These are phyloP conservation scores for Thalassiosira livingstoniorum DNA, from an alignment of 352 stramenopile genomes.

Conservation along the genomic window DNA sequence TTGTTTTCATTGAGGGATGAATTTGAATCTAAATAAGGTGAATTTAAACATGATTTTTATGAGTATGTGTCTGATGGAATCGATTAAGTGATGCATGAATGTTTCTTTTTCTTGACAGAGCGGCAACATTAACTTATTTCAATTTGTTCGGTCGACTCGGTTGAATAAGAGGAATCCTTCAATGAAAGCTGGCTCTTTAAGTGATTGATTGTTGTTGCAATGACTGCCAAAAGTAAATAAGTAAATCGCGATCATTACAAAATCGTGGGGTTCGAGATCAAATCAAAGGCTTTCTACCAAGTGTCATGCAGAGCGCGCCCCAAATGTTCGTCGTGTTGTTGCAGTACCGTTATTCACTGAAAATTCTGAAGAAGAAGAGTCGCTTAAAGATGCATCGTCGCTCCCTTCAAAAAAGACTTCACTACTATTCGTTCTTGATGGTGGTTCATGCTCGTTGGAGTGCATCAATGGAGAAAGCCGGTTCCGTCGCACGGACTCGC, in stretches of 20 bases:
- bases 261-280: background rate
- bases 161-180: no score
- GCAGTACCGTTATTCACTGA: background rate
- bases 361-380: background rate
- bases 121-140: no score
- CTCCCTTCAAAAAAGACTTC: no score
- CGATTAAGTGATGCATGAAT: background rate
- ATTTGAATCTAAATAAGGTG: background rate
- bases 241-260: background rate
- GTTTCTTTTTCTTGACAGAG: background rate
- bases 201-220: background rate
- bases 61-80: background rate
- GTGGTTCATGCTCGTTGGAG: background rate
- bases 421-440: background rate
- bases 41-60: background rate
- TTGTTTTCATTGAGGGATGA: background rate
- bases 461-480: background rate
- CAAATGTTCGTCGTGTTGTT: no score
- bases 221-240: background rate
- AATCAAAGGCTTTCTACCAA: background rate
- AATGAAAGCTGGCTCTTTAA: no score
- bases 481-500: background rate
- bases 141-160: no score
- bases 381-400: constrained; percentile 8
- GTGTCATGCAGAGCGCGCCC: background rate